Evolutionary conservation across 805 yeast species (phyloP), one percentile per base, ranked within the genome.

Genomic region (Wickerhamomyces sydowiorum): DNA sequence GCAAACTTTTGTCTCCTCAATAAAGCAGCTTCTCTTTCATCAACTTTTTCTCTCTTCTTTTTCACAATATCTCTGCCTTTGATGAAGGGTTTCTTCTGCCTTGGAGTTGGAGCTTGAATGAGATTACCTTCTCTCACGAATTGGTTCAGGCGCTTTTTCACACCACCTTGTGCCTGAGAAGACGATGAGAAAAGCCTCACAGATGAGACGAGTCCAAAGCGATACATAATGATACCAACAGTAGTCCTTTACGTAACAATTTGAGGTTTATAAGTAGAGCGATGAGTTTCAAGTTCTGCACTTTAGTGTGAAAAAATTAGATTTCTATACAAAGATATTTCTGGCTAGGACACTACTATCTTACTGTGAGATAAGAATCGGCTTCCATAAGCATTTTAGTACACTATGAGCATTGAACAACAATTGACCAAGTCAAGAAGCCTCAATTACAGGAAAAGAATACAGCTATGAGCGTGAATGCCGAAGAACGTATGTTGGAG

Each of bases 1-100:
- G 59, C 57, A 14, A 56, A 59, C 32, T 54, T 57, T 23, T 56
- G 58, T 22, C 41, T 48, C 2, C 35, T 32, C 4, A 32, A 14
- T 12, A 18, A 4, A 6, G 35, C 35, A 20, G 7, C 12, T 8
- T 5, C 4, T 19, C 35, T 32, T 20, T 32, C 19, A 4, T 32
- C 23, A 12, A 7, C 24, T 7, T 19, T 18, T 20, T 20, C 7
- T 17, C 20, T 18, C 6, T 30, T 30, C 14, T 18, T 9, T 30
- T 18, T 28, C 18, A 5, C 8, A 4, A 4, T 14, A 5, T 14
- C 15, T n/a, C 30, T 28, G 6, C 15, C 15, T n/a, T 18, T 28
- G 6, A n/a, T 28, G 7, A 28, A 13, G 12, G 18, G 18, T 4
- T 28, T 18, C 9, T 18, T 30, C 7, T 3, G 13, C n/a, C n/a